phyloP scores from a whole-genome alignment of 2,329 filamentous ascomycete genomes.

The Colletotrichum phormii region DNA sequence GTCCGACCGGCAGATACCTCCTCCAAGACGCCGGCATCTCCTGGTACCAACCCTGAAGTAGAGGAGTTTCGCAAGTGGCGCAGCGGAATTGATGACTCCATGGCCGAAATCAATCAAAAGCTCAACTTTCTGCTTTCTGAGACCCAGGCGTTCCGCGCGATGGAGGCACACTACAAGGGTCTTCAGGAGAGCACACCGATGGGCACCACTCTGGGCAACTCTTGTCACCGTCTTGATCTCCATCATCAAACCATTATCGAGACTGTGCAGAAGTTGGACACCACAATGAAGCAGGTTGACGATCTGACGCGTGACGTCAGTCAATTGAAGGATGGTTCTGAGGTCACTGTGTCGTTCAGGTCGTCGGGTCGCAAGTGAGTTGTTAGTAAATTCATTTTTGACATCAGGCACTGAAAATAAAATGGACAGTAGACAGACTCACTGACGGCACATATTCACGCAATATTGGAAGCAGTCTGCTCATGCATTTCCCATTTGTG shows the following conservation, averaged over 20 bases:
- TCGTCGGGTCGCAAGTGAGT: constrained; percentile 1
- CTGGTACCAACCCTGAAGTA: not conserved
- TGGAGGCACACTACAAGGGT: constrained; percentile 13
- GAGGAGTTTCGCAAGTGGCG: constrained; percentile 15
- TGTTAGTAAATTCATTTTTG: no score
- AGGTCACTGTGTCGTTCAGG: constrained; percentile 24
- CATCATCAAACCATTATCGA: constrained; percentile 1
- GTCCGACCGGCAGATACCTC: not conserved
- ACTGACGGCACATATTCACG: not conserved
- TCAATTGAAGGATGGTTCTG: not conserved
- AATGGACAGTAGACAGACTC: not conserved
- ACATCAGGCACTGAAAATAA: not conserved
- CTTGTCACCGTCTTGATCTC: constrained; percentile 13
- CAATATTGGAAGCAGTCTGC: not conserved
- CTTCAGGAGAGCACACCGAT: not conserved
- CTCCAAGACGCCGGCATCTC: not conserved
- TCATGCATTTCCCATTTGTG: not conserved
- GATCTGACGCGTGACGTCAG: constrained; percentile 1
- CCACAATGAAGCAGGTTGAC: constrained; percentile 1
- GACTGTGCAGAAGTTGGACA: not conserved
- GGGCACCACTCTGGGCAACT: constrained; percentile 17
- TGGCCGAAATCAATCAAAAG: constrained; percentile 12
- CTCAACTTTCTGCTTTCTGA: constrained; percentile 13
- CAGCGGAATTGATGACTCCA: not conserved
- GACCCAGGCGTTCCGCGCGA: constrained; percentile 8